phyloP scores from a whole-genome alignment of 352 stramenopile species.

The Phytophthora sansomeana region DNA sequence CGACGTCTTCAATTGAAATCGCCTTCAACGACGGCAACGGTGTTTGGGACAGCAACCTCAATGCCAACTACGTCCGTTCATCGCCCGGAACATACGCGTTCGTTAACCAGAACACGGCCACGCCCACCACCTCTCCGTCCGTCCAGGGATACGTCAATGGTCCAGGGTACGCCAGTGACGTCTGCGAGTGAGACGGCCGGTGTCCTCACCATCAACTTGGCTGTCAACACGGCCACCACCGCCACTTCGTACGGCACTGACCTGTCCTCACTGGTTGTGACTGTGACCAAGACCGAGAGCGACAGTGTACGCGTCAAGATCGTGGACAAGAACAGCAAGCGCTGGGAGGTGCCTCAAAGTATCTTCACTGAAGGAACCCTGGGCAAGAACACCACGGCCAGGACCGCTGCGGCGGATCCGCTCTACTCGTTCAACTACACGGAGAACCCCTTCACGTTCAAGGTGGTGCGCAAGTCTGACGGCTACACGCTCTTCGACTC shows the following conservation, averaged over 20 bases:
- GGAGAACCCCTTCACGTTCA: conserved; percentile 49
- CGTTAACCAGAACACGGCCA: conserved; percentile 32
- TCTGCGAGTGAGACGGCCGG: conserved; percentile 37
- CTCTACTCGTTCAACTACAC: conserved; percentile 52
- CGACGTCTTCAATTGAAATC: conserved; percentile 39
- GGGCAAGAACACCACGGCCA: conserved; percentile 11
- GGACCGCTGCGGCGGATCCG: conserved; percentile 4
- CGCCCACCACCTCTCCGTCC: conserved; percentile 20
- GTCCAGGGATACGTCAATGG: conserved; percentile 42
- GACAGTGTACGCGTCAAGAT: conserved; percentile 65
- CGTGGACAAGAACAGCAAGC: conserved; percentile 55
- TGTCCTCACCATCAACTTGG: conserved; percentile 44
- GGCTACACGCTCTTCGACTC: conserved; percentile 54
- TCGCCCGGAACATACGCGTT: conserved; percentile 44
- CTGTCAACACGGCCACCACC: conserved; percentile 32
- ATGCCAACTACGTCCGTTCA: conserved; percentile 49
- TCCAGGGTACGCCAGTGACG: conserved; percentile 46
- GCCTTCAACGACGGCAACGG: conserved; percentile 53
- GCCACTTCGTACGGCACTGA: conserved; percentile 42
- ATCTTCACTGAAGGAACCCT: conserved; percentile 47
- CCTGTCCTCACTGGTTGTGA: conserved; percentile 50
- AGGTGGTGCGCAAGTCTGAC: conserved; percentile 47
- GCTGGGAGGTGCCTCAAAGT: conserved; percentile 54
- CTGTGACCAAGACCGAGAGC: conserved; percentile 42
- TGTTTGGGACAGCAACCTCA: conserved; percentile 54